Evolutionary conservation across 805 yeast species (phyloP).

Genomic region (Clavispora vitiphila): DNA sequence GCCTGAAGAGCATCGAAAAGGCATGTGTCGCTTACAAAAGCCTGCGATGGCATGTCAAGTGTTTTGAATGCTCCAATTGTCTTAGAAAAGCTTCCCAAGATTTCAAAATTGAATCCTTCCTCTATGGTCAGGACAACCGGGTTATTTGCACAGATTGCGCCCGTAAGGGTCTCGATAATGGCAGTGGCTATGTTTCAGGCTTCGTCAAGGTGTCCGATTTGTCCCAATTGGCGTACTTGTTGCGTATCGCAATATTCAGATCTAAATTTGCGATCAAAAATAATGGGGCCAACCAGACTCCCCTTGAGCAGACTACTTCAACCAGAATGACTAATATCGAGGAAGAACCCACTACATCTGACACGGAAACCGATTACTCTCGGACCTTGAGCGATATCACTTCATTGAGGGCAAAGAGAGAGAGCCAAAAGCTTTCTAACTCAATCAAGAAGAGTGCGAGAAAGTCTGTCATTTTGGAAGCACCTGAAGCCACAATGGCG

Average conservation of each 20-base stretch:
- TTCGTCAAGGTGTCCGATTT: slow-evolving; percentile 63
- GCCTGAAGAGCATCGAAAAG: slow-evolving; percentile 78
- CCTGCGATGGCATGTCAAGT: slow-evolving; percentile 76
- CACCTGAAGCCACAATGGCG: slow-evolving; percentile 48
- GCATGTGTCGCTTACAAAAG: slow-evolving; percentile 61
- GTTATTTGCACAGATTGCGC: slow-evolving; percentile 66
- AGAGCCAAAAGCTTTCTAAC: slow-evolving; percentile 51
- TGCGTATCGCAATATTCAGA: slow-evolving; percentile 80
- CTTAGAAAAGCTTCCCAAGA: slow-evolving; percentile 20
- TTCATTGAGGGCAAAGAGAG: slow-evolving; percentile 67
- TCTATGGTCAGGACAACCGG: slow-evolving; percentile 13
- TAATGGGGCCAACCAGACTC: slow-evolving; percentile 2
- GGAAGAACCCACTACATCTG: slow-evolving; percentile 12
- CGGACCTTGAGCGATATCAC: slow-evolving; percentile 73
- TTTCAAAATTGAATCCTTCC: slow-evolving; percentile 10
- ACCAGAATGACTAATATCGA: slow-evolving; percentile 10
- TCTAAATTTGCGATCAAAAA: slow-evolving; percentile 55
- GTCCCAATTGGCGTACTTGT: slow-evolving; percentile 66
- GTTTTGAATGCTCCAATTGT: slow-evolving; percentile 68
- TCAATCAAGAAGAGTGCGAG: slow-evolving; percentile 59
- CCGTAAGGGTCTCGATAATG: slow-evolving; percentile 36
- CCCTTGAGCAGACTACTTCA: background rate
- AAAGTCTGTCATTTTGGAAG: slow-evolving; percentile 60
- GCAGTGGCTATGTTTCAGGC: slow-evolving; percentile 32
- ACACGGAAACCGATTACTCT: slow-evolving; percentile 49